Conservation (phyloP, 768 basidiomycete species). For the Serendipita sp. region DNA sequence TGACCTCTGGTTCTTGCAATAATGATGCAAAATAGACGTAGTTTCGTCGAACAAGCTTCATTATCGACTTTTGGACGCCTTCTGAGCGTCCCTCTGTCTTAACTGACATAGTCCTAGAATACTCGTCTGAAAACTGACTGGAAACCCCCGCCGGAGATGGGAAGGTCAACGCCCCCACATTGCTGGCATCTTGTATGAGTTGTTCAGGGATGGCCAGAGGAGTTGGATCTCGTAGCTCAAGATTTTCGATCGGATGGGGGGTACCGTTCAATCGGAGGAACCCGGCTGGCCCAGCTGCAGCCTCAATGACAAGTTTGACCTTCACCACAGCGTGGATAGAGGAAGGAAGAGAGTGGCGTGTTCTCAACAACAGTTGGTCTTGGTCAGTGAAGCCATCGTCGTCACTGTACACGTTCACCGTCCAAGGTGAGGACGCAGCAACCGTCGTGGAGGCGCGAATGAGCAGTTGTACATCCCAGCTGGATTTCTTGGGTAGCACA, state of each 20-base stretch:
- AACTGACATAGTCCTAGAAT: constrained; percentile 3
- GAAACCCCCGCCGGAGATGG: constrained; percentile 23
- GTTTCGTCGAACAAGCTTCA: constrained; percentile 72
- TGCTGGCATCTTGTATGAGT: constrained; percentile 56
- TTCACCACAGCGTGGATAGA: constrained; percentile 68
- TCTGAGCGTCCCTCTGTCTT: constrained; percentile 25
- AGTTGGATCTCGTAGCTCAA: constrained; percentile 52
- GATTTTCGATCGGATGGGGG: constrained; percentile 44
- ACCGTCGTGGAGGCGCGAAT: constrained; percentile 58
- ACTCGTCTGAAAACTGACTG: constrained; percentile 4
- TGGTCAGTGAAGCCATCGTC: constrained; percentile 25
- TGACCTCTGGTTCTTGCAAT: constrained; percentile 92
- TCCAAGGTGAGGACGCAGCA: constrained; percentile 62
- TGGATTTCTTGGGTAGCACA: constrained; percentile 53
- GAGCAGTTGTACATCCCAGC: constrained; percentile 77
- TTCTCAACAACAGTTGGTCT: constrained; percentile 32
- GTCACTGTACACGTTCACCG: constrained; percentile 16
- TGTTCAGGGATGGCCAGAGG: constrained; percentile 42
- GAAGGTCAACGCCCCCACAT: constrained; percentile 46
- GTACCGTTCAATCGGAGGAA: constrained; percentile 80
- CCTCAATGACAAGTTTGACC: constrained; percentile 62
- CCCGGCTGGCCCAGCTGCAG: constrained; percentile 51
- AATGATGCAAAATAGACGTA: constrained; percentile 98
- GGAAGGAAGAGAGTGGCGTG: constrained; percentile 55
- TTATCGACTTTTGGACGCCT: constrained; percentile 65